phyloP scores from a whole-genome alignment of 2,329 filamentous ascomycete genomes.

The Aureobasidium mangrovei region DNA sequence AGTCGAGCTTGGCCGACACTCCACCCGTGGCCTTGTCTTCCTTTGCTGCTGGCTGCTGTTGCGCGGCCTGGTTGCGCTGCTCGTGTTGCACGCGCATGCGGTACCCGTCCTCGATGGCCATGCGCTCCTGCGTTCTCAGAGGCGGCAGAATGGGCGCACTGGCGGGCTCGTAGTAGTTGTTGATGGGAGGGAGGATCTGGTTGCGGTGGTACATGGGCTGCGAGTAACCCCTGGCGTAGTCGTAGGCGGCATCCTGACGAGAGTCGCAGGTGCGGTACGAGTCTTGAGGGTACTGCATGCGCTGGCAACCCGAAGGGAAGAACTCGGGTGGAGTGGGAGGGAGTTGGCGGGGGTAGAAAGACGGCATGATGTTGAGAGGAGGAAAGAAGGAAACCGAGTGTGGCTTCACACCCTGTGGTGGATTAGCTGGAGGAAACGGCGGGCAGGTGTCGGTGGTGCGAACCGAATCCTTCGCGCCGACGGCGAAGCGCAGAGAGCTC shows the following conservation, averaged over 20 bases:
- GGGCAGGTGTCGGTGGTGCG: background rate
- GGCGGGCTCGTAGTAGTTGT: slow-evolving; percentile 36
- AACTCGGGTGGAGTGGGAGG: slow-evolving; percentile 44
- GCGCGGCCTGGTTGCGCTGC: slow-evolving; percentile 26
- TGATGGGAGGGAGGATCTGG: slow-evolving; percentile 28
- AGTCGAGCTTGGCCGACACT: slow-evolving; percentile 88
- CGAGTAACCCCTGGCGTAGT: slow-evolving; percentile 32
- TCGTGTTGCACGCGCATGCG: slow-evolving; percentile 31
- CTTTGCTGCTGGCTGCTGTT: slow-evolving; percentile 36
- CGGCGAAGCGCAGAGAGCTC: slow-evolving; percentile 16
- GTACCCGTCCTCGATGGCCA: slow-evolving; percentile 31
- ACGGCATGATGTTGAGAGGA: slow-evolving; percentile 38
- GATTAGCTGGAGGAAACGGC: background rate
- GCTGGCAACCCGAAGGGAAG: slow-evolving; percentile 35
- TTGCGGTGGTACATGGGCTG: slow-evolving; percentile 20
- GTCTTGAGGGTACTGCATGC: slow-evolving; percentile 38
- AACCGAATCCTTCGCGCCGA: slow-evolving; percentile 17
- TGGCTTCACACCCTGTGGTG: slow-evolving; percentile 24
- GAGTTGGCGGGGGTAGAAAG: slow-evolving; percentile 40
- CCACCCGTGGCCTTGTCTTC: slow-evolving; percentile 67
- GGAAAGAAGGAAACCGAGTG: slow-evolving; percentile 34
- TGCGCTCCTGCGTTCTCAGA: slow-evolving; percentile 34
- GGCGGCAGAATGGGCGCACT: slow-evolving; percentile 40
- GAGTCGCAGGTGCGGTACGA: slow-evolving; percentile 32
- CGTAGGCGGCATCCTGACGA: slow-evolving; percentile 36